Evolutionary conservation across 1,284 basidiomycete genomes (phyloP).

Genomic region (Papiliotrema flavescens): DNA sequence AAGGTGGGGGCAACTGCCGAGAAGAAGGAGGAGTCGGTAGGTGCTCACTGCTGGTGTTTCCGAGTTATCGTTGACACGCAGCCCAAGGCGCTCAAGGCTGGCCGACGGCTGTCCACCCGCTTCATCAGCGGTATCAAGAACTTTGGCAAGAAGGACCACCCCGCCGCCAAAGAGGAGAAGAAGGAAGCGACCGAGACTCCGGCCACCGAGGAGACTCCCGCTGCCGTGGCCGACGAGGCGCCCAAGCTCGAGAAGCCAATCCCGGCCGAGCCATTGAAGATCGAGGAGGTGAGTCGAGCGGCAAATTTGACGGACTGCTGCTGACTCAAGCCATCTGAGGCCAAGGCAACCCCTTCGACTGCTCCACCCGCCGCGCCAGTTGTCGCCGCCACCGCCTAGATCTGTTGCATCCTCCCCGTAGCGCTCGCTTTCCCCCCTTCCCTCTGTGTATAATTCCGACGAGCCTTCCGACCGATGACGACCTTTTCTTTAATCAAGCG

Average conservation of each 20-base stretch:
- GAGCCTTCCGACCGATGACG: background rate
- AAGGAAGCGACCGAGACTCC: slow-evolving; percentile 18
- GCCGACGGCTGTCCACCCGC: slow-evolving; percentile 43
- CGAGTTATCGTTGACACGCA: slow-evolving; percentile 3
- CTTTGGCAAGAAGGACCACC: slow-evolving; percentile 32
- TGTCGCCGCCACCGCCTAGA: slow-evolving; percentile 1
- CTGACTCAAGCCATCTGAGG: slow-evolving; percentile 8
- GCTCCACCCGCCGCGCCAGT: slow-evolving; percentile 5
- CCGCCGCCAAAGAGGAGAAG: slow-evolving; percentile 23
- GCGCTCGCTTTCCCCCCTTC: background rate
- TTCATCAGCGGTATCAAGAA: slow-evolving; percentile 36
- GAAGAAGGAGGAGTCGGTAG: slow-evolving; percentile 14
- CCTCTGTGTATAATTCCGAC: background rate
- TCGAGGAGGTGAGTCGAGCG: slow-evolving; percentile 34
- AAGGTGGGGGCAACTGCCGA: slow-evolving; percentile 1
- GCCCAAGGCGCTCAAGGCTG: slow-evolving; percentile 36
- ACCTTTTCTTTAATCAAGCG: background rate
- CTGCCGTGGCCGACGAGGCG: slow-evolving; percentile 22
- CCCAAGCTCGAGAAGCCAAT: slow-evolving; percentile 40
- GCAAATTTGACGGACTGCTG: background rate
- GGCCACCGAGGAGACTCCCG: slow-evolving; percentile 10
- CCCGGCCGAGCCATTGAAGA: slow-evolving; percentile 39
- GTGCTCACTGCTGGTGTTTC: background rate
- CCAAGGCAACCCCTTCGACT: background rate
- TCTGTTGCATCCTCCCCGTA: background rate